These are phyloP conservation scores for Saccharomyces hybrid DNA, from an alignment of 1,139 yeast genomes.

Conservation along the genomic window DNA sequence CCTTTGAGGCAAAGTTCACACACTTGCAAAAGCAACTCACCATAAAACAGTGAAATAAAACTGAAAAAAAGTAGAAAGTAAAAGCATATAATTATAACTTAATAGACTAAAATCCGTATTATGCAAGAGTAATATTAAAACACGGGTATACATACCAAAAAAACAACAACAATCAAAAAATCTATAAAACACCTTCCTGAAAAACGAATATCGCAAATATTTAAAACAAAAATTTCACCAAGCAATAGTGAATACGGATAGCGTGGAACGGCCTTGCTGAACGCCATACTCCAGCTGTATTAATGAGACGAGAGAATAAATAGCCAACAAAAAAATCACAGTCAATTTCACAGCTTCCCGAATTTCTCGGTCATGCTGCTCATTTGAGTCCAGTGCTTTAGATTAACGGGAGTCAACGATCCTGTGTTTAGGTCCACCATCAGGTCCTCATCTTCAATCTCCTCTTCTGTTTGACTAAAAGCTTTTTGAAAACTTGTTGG, in stretches of 20 bases:
- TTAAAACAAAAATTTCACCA: background rate
- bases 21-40: background rate
- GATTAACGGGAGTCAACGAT: slow-evolving; percentile 20
- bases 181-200: background rate
- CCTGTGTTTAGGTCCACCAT: slow-evolving; percentile 28
- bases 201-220: background rate
- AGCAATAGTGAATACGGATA: background rate
- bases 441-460: slow-evolving; percentile 22
- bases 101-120: background rate
- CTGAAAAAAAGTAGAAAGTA: background rate
- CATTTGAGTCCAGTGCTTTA: slow-evolving; percentile 20
- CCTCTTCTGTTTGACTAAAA: background rate
- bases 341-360: slow-evolving; percentile 12
- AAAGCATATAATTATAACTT: background rate
- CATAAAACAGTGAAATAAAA: background rate
- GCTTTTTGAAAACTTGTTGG: background rate
- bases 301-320: background rate
- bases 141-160: background rate
- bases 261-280: background rate
- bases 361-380: slow-evolving; percentile 20
- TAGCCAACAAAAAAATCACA: background rate
- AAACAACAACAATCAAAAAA: background rate
- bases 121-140: background rate
- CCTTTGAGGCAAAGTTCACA: background rate
- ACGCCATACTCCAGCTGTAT: background rate